These are phyloP conservation scores for Naganishia cerealis DNA, from an alignment of 1,284 basidiomycete genomes.

Conservation along the genomic window DNA sequence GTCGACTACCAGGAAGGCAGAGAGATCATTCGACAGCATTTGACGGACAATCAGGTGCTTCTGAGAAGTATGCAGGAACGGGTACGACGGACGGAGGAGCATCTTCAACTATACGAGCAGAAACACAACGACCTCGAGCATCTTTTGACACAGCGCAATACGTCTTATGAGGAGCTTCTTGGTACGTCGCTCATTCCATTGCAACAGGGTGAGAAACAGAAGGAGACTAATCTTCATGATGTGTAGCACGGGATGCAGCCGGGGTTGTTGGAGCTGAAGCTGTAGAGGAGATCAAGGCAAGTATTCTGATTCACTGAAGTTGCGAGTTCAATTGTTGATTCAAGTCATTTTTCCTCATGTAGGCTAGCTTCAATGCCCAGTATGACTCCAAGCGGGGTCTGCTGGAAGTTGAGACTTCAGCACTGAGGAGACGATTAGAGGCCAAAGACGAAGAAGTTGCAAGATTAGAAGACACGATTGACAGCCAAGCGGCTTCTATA, in stretches of 20 bases:
- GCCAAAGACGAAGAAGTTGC: conserved; percentile 81
- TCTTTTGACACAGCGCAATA: conserved; percentile 75
- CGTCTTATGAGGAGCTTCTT: conserved; percentile 93
- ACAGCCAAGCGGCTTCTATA: conserved; percentile 91
- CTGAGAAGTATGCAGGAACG: conserved; percentile 87
- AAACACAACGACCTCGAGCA: conserved; percentile 84
- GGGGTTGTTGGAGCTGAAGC: conserved; percentile 76
- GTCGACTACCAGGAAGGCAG: conserved; percentile 70
- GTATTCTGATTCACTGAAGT: conserved; percentile 1
- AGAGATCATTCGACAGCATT: conserved; percentile 72
- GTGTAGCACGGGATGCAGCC: conserved; percentile 29
- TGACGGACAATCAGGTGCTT: conserved; percentile 82
- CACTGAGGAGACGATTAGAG: conserved; percentile 89
- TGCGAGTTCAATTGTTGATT: not conserved
- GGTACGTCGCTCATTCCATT: conserved; percentile 58
- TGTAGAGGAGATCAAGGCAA: conserved; percentile 84
- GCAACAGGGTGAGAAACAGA: not conserved
- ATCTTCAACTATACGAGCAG: conserved; percentile 80
- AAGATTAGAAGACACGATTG: conserved; percentile 78
- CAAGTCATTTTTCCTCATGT: conserved; percentile 29
- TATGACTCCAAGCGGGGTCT: conserved; percentile 89
- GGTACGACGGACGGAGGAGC: conserved; percentile 83
- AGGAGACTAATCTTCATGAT: not conserved
- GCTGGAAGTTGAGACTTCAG: conserved; percentile 78
- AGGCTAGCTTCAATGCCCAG: conserved; percentile 92